Evolutionary conservation across 2,329 filamentous ascomycete species (phyloP).

Genomic region (Septoria petroselini): DNA sequence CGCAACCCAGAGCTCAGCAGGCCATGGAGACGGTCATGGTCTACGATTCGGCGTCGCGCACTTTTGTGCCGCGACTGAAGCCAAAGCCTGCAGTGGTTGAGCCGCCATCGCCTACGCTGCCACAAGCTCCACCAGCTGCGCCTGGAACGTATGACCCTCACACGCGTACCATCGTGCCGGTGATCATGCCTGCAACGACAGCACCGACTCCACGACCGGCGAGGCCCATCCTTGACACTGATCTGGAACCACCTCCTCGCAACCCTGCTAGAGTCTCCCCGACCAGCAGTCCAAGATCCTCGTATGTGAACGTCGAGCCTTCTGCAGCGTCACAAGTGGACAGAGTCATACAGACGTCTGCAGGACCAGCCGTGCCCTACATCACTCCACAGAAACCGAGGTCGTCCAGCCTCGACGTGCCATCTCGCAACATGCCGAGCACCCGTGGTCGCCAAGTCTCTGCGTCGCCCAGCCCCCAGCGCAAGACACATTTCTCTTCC

Average conservation of each 20-base stretch:
- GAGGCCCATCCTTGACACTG: conserved; percentile 24
- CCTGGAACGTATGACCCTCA: conserved; percentile 34
- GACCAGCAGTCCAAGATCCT: conserved; percentile 26
- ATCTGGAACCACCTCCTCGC: conserved; percentile 31
- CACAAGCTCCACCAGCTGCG: conserved; percentile 15
- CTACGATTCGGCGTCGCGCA: conserved; percentile 34
- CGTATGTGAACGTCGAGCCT: conserved; percentile 34
- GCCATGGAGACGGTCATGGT: conserved; percentile 34
- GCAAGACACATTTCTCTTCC: conserved; percentile 65
- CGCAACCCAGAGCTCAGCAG: conserved; percentile 12
- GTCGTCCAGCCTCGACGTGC: conserved; percentile 37
- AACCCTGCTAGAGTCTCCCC: conserved; percentile 36
- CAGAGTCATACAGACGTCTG: conserved; percentile 23
- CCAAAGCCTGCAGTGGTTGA: conserved; percentile 17
- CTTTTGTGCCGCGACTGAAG: conserved; percentile 30
- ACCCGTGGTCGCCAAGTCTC: conserved; percentile 28
- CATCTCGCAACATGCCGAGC: conserved; percentile 21
- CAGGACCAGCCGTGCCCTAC: conserved; percentile 30
- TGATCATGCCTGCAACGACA: neutral
- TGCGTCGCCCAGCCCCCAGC: conserved; percentile 57
- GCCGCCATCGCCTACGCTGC: conserved; percentile 21
- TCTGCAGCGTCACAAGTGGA: conserved; percentile 20
- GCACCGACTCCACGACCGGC: conserved; percentile 1
- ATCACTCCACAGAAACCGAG: conserved; percentile 23
- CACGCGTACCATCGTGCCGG: conserved; percentile 33